Evolutionary conservation across 2,329 filamentous ascomycete genomes (phyloP), one percentile per base, ranked within the genome.

Genomic region (Fusarium torreyae): DNA sequence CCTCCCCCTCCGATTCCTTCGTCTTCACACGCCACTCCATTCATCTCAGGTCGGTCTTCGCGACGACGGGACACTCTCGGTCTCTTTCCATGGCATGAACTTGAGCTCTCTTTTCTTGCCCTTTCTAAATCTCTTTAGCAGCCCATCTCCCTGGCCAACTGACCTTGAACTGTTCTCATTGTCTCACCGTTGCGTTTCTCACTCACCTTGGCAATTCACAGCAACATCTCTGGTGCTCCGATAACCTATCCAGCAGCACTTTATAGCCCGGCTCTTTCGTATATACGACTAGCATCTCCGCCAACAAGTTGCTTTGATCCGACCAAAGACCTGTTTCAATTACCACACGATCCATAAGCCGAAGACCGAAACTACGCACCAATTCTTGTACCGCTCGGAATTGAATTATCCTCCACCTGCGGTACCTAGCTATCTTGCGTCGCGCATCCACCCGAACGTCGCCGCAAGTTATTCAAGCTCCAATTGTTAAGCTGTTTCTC

Each of bases 1-100:
- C 66, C 66, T 63, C 63, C 52, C 26, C 46, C 40, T 34, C 40
- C 52, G 45, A 33, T 55, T 66, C 31, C 48, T 65, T 59, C 50
- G 40, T 42, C 51, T 52, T 51, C 44, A 38, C 66, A 69, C 67
- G 46, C 67, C 67, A 69, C 67, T 62, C 51, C 57, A 56, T 68
- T 63, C 50, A 55, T 42, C 60, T 45, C 38, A 68, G 57, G 67
- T 70, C 50, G 51, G 66, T 64, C 63, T 70, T 70, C 39, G 63
- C 58, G 54, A 70, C 51, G 57, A 67, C 66, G 66, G 66, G 56
- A 68, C 46, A 60, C 66, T 70, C 67, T 69, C 67, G 67, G 67
- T 68, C 67, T 70, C 63, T 70, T 69, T 69, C 67, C 66, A 69
- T 59, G 51, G 55, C 53, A 69, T 67, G 59, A 64, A 70, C 36